Percentiles rank a stretch among this genome's conserved stretches.
phyloP scores from a whole-genome alignment of 768 basidiomycete species.

The Mycena indigotica region DNA sequence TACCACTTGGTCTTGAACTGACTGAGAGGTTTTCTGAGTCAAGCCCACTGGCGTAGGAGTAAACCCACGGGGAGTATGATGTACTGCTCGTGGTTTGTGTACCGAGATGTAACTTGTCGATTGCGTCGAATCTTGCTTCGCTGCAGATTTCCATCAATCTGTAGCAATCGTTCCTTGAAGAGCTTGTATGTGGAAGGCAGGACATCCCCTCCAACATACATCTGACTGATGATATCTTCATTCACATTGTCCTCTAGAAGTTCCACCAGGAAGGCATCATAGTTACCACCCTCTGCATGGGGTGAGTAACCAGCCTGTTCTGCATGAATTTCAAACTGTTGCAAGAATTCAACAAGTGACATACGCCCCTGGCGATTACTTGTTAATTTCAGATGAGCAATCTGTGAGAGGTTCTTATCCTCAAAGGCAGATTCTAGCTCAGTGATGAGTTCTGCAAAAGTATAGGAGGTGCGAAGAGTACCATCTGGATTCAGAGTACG shows the following conservation, averaged over 20 bases:
- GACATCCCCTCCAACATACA: slow-evolving; percentile 4
- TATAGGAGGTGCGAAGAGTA: neutral
- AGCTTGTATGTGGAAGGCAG: neutral
- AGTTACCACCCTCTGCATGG: neutral
- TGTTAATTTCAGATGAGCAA: slow-evolving; percentile 1
- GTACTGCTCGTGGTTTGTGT: neutral
- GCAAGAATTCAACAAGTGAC: neutral
- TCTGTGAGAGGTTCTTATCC: slow-evolving; percentile 5
- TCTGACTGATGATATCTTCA: neutral
- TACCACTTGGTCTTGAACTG: too few relatives aligned
- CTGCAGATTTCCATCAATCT: neutral
- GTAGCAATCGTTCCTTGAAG: neutral
- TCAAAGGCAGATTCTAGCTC: too few relatives aligned
- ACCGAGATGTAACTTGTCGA: neutral
- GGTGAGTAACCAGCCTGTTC: neutral
- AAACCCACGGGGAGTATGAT: too few relatives aligned
- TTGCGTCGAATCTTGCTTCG: neutral
- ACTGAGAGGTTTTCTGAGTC: too few relatives aligned
- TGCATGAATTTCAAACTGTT: slow-evolving; percentile 6
- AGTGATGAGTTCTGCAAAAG: too few relatives aligned
- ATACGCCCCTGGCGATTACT: slow-evolving; percentile 5
- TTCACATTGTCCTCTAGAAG: neutral
- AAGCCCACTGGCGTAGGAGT: too few relatives aligned
- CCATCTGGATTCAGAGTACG: neutral
- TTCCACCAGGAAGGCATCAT: slow-evolving; percentile 1